Base-by-base conservation (phyloP, 176 grass and related monocot species). In the Tillandsia fasciculata region DNA sequence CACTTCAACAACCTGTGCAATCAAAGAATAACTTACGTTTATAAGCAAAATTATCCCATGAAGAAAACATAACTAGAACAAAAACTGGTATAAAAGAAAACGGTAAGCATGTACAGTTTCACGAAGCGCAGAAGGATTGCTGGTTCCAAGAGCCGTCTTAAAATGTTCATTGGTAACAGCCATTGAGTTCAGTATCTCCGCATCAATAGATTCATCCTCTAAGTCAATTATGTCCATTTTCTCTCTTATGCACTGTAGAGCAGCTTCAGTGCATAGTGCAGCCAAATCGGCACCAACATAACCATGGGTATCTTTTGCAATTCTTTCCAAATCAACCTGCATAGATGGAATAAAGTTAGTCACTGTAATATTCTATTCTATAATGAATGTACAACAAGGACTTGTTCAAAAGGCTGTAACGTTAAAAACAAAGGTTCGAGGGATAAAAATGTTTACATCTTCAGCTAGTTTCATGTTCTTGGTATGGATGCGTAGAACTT, bases 191-290 rank as follows among this genome's bases (percentile, higher is more conserved):
- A 91, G 76, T 10, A 87, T 82, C 76, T 87, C 82, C 0, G 69
- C 82, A 51, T 91, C 79, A 17, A 87, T 87, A 0, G 81, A 68
- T 14, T 91, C 84, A n/a, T 87, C 84, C 56, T 91, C 88, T 0
- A 87, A 48, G 47, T 91, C 88, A 10, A 91, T 91, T 2, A 91
- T 72, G 52, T 91, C 82, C 89, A 85, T 91, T 75, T 88, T 91
- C 72, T 91, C 85, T 1, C 89, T 26, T 27, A 91, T 91, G 53
- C 89, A 88, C 11, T 88, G 89, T 5, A 91, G 53, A 0, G 79
- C 85, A 0, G 89, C 82, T 86, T 88, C 89, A 9, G 79, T 78
- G 71, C 88, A 91, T 0, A 91, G 76, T 7, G 78, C 78, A 18
- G 81, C 88, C 15, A 87, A 17, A 72, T 91, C 84, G 52, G 84